These are phyloP conservation scores for Botryosphaeria agaves DNA, from an alignment of 2,329 filamentous ascomycete species.

Conservation along the genomic window DNA sequence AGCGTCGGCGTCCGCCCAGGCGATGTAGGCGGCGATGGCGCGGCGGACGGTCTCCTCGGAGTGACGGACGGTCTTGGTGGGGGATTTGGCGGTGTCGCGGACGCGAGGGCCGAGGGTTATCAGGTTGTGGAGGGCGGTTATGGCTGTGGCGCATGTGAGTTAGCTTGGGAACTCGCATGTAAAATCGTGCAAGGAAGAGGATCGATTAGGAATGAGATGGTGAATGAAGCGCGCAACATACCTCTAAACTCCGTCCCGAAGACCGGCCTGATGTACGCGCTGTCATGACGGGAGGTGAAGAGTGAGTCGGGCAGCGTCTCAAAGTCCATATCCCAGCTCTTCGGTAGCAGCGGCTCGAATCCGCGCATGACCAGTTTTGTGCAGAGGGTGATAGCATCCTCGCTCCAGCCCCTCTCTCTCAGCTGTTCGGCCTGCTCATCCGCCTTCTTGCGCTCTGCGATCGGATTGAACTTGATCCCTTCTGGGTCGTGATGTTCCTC, in stretches of 20 bases:
- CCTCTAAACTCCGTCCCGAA: conserved; percentile 27
- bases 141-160: conserved; percentile 17
- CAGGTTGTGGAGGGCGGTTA: conserved; percentile 31
- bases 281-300: conserved; percentile 26
- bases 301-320: conserved; percentile 33
- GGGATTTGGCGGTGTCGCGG: conserved; percentile 27
- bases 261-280: conserved; percentile 28
- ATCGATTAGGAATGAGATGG: no score
- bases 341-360: conserved; percentile 36
- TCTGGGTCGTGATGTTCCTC: conserved; percentile 13
- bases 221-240: conserved; percentile 12
- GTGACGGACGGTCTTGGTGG: conserved; percentile 8
- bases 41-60: conserved; percentile 21
- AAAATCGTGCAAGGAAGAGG: no score
- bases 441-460: conserved; percentile 10
- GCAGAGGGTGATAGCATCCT: conserved; percentile 34
- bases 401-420: conserved; percentile 28
- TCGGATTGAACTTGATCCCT: conserved; percentile 6
- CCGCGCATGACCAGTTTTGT: conserved; percentile 37
- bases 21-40: conserved; percentile 26
- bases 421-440: conserved; percentile 15
- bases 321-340: conserved; percentile 35
- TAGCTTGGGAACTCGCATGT: no score
- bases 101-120: conserved; percentile 33
- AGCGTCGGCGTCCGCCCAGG: conserved; percentile 36